Evolutionary conservation across 768 basidiomycete genomes (phyloP).

Genomic region (Hypholoma sublateritium): DNA sequence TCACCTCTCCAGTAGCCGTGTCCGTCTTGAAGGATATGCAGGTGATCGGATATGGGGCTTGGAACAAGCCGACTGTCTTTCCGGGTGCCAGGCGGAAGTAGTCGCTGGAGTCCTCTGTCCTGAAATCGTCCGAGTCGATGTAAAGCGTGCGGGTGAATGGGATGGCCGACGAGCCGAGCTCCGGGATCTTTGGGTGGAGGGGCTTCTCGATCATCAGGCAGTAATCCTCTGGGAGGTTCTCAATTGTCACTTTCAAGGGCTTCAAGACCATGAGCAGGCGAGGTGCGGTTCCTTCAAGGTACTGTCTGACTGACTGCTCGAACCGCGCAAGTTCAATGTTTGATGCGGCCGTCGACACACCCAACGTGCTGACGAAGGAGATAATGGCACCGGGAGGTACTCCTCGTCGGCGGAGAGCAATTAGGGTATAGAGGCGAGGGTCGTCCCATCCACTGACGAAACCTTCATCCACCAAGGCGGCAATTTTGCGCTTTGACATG

Average conservation of each 20-base stretch:
- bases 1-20: slow-evolving; percentile 66
- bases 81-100: slow-evolving; percentile 98
- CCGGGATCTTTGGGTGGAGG: slow-evolving; percentile 90
- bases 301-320: slow-evolving; percentile 85
- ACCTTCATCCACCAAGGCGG: slow-evolving; percentile 79
- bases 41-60: slow-evolving; percentile 88
- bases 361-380: slow-evolving; percentile 91
- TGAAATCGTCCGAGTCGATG: slow-evolving; percentile 93
- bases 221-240: slow-evolving; percentile 89
- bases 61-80: slow-evolving; percentile 95
- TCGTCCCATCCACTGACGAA: slow-evolving; percentile 96
- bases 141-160: slow-evolving; percentile 89
- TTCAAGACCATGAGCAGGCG: slow-evolving; percentile 88
- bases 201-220: slow-evolving; percentile 83
- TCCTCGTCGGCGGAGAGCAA: slow-evolving; percentile 91
- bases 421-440: slow-evolving; percentile 94
- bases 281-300: slow-evolving; percentile 86
- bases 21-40: slow-evolving; percentile 88
- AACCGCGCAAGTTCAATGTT: slow-evolving; percentile 89
- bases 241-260: slow-evolving; percentile 89
- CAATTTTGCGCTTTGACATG: slow-evolving; percentile 95
- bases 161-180: slow-evolving; percentile 76
- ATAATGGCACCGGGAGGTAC: slow-evolving; percentile 96
- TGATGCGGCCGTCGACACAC: slow-evolving; percentile 82
- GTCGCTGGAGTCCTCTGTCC: slow-evolving; percentile 86